phyloP scores from a whole-genome alignment of 306 rosid genomes.

The Argentina anserina region DNA sequence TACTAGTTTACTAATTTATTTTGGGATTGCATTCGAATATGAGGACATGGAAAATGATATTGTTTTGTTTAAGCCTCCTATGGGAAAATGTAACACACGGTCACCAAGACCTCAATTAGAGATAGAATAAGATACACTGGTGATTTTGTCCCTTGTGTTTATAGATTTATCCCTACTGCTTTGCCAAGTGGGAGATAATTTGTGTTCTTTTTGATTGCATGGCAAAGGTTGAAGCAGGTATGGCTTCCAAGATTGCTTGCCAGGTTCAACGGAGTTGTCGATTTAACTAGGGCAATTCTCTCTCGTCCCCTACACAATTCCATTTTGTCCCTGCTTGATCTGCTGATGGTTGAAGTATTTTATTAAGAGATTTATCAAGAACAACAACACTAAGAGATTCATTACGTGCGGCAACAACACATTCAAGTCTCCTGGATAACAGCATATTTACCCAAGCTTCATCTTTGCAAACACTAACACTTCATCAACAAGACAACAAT shows the following conservation, averaged over 20 bases:
- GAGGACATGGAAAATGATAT: neutral
- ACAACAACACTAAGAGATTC: neutral
- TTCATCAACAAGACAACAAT: neutral
- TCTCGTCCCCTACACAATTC: neutral
- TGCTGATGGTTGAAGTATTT: neutral
- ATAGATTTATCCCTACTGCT: neutral
- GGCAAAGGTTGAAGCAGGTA: neutral
- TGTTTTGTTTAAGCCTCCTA: neutral
- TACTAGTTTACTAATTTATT: neutral
- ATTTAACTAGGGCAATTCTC: neutral
- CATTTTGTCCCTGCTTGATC: neutral
- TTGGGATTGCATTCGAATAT: conserved; percentile 9
- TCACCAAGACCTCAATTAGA: neutral
- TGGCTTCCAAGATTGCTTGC: neutral
- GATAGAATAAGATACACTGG: neutral
- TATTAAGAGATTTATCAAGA: no score
- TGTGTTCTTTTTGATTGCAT: neutral
- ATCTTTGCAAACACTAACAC: neutral
- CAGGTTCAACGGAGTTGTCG: neutral
- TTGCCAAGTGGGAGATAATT: neutral
- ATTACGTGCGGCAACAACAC: no score
- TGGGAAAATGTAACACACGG: conserved; percentile 2
- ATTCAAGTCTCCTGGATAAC: no score
- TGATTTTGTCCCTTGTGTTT: neutral
- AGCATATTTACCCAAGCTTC: no score